Conservation (phyloP, 257 asterid species). For the Nicotiana attenuata region DNA sequence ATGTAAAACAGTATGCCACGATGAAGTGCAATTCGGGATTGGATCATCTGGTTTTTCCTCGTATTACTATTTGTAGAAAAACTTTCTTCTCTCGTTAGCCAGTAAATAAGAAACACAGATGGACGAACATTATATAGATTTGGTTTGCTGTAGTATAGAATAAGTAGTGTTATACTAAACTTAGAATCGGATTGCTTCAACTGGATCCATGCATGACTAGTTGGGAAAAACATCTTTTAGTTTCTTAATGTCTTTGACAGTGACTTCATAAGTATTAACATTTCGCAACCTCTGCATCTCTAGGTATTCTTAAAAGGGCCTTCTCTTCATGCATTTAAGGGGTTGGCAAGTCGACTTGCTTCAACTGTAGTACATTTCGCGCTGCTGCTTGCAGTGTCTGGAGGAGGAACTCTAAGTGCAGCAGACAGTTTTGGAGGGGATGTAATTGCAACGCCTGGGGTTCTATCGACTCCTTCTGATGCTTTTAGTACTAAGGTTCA, state of each 20-base stretch:
- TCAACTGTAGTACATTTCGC: too few relatives aligned
- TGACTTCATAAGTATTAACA: background rate
- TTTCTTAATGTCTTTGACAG: background rate
- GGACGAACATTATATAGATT: too few relatives aligned
- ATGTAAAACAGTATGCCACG: background rate
- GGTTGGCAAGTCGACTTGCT: conserved; percentile 52
- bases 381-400: too few relatives aligned
- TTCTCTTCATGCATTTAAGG: conserved; percentile 73
- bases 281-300: background rate
- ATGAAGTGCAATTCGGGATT: background rate
- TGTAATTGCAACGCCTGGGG: conserved; percentile 52
- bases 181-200: background rate
- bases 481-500: conserved; percentile 75
- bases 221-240: background rate
- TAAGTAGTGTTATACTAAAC: background rate
- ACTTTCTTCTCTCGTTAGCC: too few relatives aligned
- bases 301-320: conserved; percentile 87
- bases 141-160: background rate
- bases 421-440: conserved; percentile 25
- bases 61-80: too few relatives aligned
- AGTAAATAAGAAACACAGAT: too few relatives aligned
- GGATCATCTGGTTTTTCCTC: background rate
- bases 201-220: background rate
- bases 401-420: too few relatives aligned
- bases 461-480: conserved; percentile 69